Conservation (phyloP, 331 rosid genomes). For the Pyracantha coccinea region DNA sequence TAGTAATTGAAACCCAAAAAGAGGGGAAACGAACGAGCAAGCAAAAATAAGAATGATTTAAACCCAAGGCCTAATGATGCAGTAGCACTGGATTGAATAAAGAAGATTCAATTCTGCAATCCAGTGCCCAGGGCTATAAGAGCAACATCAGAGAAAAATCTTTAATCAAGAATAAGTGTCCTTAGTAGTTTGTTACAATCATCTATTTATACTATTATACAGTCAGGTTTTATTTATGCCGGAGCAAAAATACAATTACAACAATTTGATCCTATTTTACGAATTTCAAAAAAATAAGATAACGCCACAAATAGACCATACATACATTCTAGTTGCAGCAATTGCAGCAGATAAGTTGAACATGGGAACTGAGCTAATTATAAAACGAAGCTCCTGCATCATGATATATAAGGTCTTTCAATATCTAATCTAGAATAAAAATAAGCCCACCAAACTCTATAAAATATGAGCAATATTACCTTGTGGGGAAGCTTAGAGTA, state of each 20-base stretch:
- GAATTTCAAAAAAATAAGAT: not conserved
- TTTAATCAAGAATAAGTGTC: not conserved
- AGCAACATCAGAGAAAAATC: not conserved
- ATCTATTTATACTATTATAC: not conserved
- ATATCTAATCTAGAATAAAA: not conserved
- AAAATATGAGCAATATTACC: slow-evolving; percentile 31
- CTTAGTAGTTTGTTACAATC: not conserved
- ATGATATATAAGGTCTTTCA: not conserved
- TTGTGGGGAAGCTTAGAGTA: slow-evolving; percentile 97
- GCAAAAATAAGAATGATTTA: not conserved
- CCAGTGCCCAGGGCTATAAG: not conserved
- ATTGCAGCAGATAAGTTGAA: slow-evolving; percentile 90
- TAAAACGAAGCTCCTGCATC: slow-evolving; percentile 93
- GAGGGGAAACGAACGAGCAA: not conserved
- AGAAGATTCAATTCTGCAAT: not conserved
- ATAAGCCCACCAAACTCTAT: not conserved
- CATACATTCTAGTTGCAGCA: slow-evolving; percentile 83
- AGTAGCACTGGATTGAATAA: not conserved
- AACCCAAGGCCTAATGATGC: not conserved
- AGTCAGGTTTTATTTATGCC: not conserved
- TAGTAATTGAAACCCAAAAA: not conserved
- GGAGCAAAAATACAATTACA: not conserved
- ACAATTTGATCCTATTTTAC: not conserved
- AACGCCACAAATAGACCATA: not conserved
- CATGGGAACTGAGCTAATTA: slow-evolving; percentile 73